Base-by-base conservation (phyloP, 345 rosid genomes). In the Gynandropsis gynandra region DNA sequence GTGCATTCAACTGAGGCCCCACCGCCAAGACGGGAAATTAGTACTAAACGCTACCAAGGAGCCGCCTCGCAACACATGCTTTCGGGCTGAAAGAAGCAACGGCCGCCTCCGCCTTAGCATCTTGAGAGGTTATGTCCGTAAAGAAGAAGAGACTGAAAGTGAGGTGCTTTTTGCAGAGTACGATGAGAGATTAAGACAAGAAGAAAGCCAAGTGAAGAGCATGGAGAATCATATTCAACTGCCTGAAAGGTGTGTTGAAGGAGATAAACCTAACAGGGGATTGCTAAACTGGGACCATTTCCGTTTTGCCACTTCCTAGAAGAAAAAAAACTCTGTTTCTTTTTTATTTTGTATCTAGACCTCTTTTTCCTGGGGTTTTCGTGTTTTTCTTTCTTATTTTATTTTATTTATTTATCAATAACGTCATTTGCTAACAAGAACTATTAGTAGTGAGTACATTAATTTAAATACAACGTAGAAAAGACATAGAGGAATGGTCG, bases 1-100 rank as follows among this genome's bases (percentile, higher is more conserved):
- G 35, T 54, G 72, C 40, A 46, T 90, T 12, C 85, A 59, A 24
- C 59, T 87, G 5, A 70, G 78, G 61, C 55, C 98, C 50, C 73
- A 72, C 72, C 74, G 98, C 0, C 87, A 84, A 61, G 77, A 73
- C 7, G 96, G 98, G 19, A 57, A 89, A 49, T 50, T 90, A 44
- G 74, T 90, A 10, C 70, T 90, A 47, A 63, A 52, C 17, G 95
- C 89, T 4, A 40, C 62, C 6, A 72, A 43, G 75, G 61, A 66
- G 47, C 74, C 72, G 6, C 44, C 79, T 0, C 32, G 36, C 0
- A 61, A 34, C 42, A 15, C 73, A 14, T 38, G 63, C 43, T 74
- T 90, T 49, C 83, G 64, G 15, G 75, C 76, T 15, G 92, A 83
- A 31, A 62, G 98, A 58, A 76, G 73, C 76, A 52, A 80, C 27